Percentiles rank a stretch among this genome's conserved stretches.
Conservation (phyloP, 148 eudicot species). For the Diospyros kaki region DNA sequence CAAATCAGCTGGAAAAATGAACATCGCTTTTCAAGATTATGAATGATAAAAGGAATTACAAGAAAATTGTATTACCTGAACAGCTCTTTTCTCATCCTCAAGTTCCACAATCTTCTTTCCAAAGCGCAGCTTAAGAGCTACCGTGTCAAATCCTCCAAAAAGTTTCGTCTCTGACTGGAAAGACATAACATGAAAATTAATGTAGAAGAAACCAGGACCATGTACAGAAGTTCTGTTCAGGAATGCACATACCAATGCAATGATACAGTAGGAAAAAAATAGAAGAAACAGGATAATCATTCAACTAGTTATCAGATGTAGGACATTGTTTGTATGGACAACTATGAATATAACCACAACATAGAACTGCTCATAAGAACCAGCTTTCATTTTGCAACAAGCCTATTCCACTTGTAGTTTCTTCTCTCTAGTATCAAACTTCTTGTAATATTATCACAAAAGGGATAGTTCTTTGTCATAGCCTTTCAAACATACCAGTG, state of each 20-base stretch:
- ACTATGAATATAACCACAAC: no score
- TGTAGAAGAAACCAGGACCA: no score
- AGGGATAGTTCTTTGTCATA: neutral
- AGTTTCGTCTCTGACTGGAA: slow-evolving; percentile 21
- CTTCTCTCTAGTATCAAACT: neutral
- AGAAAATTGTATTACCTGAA: slow-evolving; percentile 9
- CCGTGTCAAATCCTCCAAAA: slow-evolving; percentile 12
- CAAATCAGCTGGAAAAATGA: neutral
- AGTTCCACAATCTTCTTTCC: slow-evolving; percentile 22
- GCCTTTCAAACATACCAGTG: neutral
- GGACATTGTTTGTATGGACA: no score
- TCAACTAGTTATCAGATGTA: no score
- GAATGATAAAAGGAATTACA: neutral
- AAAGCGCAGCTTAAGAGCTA: slow-evolving; percentile 18
- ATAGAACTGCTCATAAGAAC: no score
- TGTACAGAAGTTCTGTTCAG: no score
- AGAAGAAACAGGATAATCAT: no score
- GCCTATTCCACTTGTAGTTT: neutral
- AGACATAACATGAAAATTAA: neutral
- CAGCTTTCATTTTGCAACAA: no score
- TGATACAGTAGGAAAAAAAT: no score
- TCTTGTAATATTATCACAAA: neutral
- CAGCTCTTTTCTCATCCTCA: slow-evolving; percentile 19
- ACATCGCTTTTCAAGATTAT: neutral
- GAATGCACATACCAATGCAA: no score